phyloP scores from a whole-genome alignment of 352 stramenopile species.

The Pythium oligandrum region DNA sequence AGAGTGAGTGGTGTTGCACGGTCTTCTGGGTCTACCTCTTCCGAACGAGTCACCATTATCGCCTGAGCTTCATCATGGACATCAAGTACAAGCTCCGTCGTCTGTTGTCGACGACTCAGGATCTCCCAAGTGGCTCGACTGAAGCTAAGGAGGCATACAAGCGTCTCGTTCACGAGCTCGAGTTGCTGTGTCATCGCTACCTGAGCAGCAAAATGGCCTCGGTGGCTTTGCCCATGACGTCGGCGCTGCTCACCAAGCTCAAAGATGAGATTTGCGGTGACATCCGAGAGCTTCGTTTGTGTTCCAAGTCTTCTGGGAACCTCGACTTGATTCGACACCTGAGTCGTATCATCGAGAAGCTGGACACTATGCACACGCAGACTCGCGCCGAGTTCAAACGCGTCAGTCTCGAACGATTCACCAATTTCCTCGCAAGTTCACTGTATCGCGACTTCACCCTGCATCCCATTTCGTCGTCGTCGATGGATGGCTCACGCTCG shows the following conservation, averaged over 20 bases:
- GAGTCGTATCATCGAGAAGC: conserved; percentile 21
- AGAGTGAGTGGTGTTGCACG: conserved; percentile 59
- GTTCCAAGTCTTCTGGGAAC: background rate
- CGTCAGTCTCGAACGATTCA: conserved; percentile 37
- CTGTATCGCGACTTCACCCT: conserved; percentile 50
- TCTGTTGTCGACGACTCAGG: conserved; percentile 16
- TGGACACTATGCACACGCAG: conserved; percentile 29
- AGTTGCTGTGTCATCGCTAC: conserved; percentile 24
- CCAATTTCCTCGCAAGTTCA: conserved; percentile 36
- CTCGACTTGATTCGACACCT: conserved; percentile 4
- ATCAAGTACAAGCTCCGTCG: conserved; percentile 42
- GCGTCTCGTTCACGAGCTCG: conserved; percentile 13
- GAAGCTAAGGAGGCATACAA: conserved; percentile 7
- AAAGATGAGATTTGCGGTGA: conserved; percentile 25
- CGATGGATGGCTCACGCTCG: conserved; percentile 9
- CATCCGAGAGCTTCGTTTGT: conserved; percentile 7
- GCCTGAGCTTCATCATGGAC: conserved; percentile 57
- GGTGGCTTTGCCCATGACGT: conserved; percentile 17
- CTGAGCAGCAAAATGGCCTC: conserved; percentile 13
- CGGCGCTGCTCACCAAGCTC: conserved; percentile 15
- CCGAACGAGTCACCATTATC: conserved; percentile 42
- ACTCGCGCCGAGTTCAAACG: conserved; percentile 44
- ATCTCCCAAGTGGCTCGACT: background rate
- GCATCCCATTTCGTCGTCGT: conserved; percentile 11
- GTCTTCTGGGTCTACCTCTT: conserved; percentile 76